Conservation (phyloP, 345 rosid species). For the Kernera saxatilis region DNA sequence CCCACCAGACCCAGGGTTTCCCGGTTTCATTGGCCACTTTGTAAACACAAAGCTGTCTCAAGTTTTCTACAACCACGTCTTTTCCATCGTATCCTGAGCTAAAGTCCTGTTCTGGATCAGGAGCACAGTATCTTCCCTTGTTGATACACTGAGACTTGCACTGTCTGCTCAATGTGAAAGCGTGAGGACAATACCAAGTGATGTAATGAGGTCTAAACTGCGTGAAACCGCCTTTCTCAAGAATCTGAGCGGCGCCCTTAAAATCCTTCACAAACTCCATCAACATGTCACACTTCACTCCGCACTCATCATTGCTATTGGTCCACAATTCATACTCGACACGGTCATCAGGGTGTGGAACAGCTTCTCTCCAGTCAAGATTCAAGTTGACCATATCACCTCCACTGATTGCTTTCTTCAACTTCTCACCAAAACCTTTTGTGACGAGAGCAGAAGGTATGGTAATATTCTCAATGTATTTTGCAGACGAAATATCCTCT, state of each 20-base stretch:
- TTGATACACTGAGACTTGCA: slow-evolving; percentile 95
- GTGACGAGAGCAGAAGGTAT: slow-evolving; percentile 94
- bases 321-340: slow-evolving; percentile 93
- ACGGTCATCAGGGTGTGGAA: slow-evolving; percentile 93
- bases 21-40: slow-evolving; percentile 70
- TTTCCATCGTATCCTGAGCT: slow-evolving; percentile 84
- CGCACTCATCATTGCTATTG: slow-evolving; percentile 89
- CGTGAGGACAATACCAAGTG: slow-evolving; percentile 88
- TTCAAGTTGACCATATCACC: slow-evolving; percentile 91
- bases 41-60: slow-evolving; percentile 79
- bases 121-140: slow-evolving; percentile 89
- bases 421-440: slow-evolving; percentile 59
- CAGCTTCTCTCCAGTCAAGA: slow-evolving; percentile 98
- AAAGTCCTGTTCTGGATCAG: slow-evolving; percentile 94
- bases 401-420: slow-evolving; percentile 62
- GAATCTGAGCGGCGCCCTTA: slow-evolving; percentile 83
- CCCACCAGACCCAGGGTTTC: slow-evolving; percentile 97
- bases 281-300: slow-evolving; percentile 79
- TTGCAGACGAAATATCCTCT: slow-evolving; percentile 58
- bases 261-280: slow-evolving; percentile 79
- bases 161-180: slow-evolving; percentile 78
- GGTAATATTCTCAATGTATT: slow-evolving; percentile 84
- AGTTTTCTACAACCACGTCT: slow-evolving; percentile 76
- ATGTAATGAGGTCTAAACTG: slow-evolving; percentile 90
- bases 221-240: slow-evolving; percentile 83